Evolutionary conservation across 768 basidiomycete genomes (phyloP).

Genomic region (Russula sp.): DNA sequence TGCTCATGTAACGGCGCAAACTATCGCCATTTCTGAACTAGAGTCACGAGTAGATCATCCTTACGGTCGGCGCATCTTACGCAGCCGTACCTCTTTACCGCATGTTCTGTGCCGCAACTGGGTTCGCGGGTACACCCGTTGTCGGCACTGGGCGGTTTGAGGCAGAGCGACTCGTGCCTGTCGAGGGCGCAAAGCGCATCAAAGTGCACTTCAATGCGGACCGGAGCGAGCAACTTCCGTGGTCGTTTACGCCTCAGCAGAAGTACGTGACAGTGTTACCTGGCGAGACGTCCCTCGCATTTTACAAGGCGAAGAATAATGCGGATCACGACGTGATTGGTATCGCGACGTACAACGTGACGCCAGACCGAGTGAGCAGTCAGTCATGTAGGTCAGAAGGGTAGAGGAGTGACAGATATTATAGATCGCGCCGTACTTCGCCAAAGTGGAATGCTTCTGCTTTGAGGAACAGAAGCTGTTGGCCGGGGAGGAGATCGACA

Average conservation of each 20-base stretch:
- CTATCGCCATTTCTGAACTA: background rate
- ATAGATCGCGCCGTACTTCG: slow-evolving; percentile 98
- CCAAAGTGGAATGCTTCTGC: slow-evolving; percentile 99
- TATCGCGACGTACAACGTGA: slow-evolving; percentile 98
- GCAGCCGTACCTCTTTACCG: slow-evolving; percentile 96
- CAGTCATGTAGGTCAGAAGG: background rate
- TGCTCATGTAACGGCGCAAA: background rate
- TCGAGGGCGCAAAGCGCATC: slow-evolving; percentile 64
- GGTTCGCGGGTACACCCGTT: slow-evolving; percentile 92
- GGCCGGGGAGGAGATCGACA: slow-evolving; percentile 94
- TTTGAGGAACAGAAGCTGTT: slow-evolving; percentile 97
- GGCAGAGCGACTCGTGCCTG: slow-evolving; percentile 76
- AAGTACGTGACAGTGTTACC: slow-evolving; percentile 86
- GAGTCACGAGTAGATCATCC: slow-evolving; percentile 53
- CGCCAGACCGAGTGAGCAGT: slow-evolving; percentile 81
- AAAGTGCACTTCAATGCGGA: slow-evolving; percentile 97
- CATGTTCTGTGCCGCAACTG: slow-evolving; percentile 97
- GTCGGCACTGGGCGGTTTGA: slow-evolving; percentile 82
- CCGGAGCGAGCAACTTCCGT: slow-evolving; percentile 80
- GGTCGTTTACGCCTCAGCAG: slow-evolving; percentile 90
- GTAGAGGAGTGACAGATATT: background rate
- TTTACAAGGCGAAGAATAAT: slow-evolving; percentile 89
- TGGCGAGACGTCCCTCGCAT: slow-evolving; percentile 93
- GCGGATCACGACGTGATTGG: slow-evolving; percentile 88
- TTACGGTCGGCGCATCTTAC: slow-evolving; percentile 83